Percentiles rank a stretch among this genome's conserved stretches.
Conservation (phyloP, 352 stramenopile species). For the Lagenidium sp. region DNA sequence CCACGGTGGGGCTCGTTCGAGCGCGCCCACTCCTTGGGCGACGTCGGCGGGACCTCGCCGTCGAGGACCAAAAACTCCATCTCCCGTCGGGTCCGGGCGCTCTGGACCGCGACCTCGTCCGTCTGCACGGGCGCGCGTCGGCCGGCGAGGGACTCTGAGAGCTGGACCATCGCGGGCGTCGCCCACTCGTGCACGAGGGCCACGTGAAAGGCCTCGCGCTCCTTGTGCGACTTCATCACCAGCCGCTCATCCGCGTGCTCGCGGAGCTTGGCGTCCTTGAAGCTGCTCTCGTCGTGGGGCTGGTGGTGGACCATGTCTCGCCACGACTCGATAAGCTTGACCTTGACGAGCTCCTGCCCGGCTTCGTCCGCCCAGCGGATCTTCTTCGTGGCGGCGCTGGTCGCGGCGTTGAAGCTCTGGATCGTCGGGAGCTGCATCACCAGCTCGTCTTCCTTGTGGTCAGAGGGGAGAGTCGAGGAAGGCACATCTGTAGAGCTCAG, state of each 20-base stretch:
- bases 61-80: conserved; percentile 80
- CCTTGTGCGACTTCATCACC: conserved; percentile 57
- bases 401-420: conserved; percentile 68
- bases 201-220: conserved; percentile 36
- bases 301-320: conserved; percentile 62
- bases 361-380: conserved; percentile 81
- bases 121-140: conserved; percentile 26
- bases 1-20: conserved; percentile 56
- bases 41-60: conserved; percentile 63
- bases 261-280: conserved; percentile 77
- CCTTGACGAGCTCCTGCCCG: conserved; percentile 63
- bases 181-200: conserved; percentile 52
- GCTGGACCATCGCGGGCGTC: conserved; percentile 42
- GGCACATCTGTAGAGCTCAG: conserved; percentile 7
- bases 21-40: conserved; percentile 73
- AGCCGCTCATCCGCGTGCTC: conserved; percentile 73
- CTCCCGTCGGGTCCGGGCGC: conserved; percentile 57
- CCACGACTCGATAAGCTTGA: conserved; percentile 85
- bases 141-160: conserved; percentile 43
- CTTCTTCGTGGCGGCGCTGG: conserved; percentile 30
- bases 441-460: conserved; percentile 23
- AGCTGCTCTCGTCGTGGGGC: conserved; percentile 54
- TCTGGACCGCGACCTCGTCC: conserved; percentile 58
- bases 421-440: conserved; percentile 68
- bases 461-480: conserved; percentile 5